These are phyloP conservation scores for Claviceps purpurea DNA, from an alignment of 2,329 filamentous ascomycete species.

Conservation along the genomic window DNA sequence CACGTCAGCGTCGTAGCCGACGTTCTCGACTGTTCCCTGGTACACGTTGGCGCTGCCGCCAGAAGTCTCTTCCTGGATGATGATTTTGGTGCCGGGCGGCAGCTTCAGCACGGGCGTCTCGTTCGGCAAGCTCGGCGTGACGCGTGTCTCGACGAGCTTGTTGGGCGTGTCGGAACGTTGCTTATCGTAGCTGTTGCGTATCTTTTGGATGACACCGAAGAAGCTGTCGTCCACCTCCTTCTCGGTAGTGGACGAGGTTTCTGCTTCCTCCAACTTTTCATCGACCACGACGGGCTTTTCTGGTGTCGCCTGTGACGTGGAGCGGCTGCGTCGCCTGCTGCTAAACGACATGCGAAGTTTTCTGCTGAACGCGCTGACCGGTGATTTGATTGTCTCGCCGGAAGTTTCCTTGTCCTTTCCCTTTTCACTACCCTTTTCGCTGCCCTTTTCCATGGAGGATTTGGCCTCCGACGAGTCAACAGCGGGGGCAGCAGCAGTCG, in stretches of 20 bases:
- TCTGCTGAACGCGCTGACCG: slow-evolving; percentile 60
- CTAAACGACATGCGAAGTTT: slow-evolving; percentile 77
- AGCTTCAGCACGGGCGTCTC: slow-evolving; percentile 68
- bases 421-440: slow-evolving; percentile 30
- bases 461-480: slow-evolving; percentile 36
- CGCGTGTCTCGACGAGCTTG: slow-evolving; percentile 43
- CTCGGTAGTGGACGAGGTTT: slow-evolving; percentile 50
- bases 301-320: slow-evolving; percentile 41
- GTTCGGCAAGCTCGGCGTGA: slow-evolving; percentile 55
- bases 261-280: slow-evolving; percentile 61
- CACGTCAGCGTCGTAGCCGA: slow-evolving; percentile 64
- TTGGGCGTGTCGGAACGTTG: slow-evolving; percentile 43
- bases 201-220: slow-evolving; percentile 56
- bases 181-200: slow-evolving; percentile 61
- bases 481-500: slow-evolving; percentile 11
- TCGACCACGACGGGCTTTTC: slow-evolving; percentile 63
- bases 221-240: slow-evolving; percentile 67
- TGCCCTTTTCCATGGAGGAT: slow-evolving; percentile 32
- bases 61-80: slow-evolving; percentile 54
- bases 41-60: slow-evolving; percentile 75
- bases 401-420: slow-evolving; percentile 32
- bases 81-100: slow-evolving; percentile 51
- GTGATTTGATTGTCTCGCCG: slow-evolving; percentile 40
- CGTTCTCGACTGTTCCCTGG: slow-evolving; percentile 68
- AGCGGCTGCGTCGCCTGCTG: slow-evolving; percentile 70